Conservation (phyloP, 768 basidiomycete genomes). For the Pleurotus salmoneostramineus region DNA sequence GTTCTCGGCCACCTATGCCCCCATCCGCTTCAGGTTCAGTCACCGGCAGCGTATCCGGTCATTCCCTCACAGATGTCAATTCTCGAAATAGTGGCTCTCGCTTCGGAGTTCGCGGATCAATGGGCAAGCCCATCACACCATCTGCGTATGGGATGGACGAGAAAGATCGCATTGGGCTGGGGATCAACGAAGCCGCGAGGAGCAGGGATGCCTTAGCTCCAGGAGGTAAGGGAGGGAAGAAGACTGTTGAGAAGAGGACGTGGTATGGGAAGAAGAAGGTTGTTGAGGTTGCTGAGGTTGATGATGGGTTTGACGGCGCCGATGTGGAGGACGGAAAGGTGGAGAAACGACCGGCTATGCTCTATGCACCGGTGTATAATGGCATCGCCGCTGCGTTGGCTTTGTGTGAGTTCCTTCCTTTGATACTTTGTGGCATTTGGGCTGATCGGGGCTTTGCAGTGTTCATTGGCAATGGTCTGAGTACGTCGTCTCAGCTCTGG, state of each 20-base stretch:
- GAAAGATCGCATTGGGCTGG: slow-evolving; percentile 1
- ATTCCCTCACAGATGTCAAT: slow-evolving; percentile 19
- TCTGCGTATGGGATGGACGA: neutral
- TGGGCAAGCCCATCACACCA: neutral
- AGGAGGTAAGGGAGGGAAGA: slow-evolving; percentile 14
- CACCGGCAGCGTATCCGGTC: slow-evolving; percentile 20
- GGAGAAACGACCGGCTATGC: slow-evolving; percentile 23
- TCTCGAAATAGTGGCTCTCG: slow-evolving; percentile 24
- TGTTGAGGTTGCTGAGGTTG: slow-evolving; percentile 22
- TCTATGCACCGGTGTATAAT: slow-evolving; percentile 70
- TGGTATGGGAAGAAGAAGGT: slow-evolving; percentile 60
- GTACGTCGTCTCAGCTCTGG: slow-evolving; percentile 21
- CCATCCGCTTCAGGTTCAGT: slow-evolving; percentile 18
- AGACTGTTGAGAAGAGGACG: slow-evolving; percentile 34
- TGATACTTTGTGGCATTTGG: slow-evolving; percentile 25
- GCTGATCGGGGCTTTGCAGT: slow-evolving; percentile 41
- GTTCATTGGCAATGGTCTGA: slow-evolving; percentile 63
- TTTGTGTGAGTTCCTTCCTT: slow-evolving; percentile 38
- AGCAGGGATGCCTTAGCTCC: neutral
- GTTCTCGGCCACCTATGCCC: slow-evolving; percentile 35
- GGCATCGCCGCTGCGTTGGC: slow-evolving; percentile 57
- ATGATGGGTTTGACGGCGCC: slow-evolving; percentile 12
- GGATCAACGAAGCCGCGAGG: neutral
- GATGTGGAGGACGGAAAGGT: slow-evolving; percentile 22
- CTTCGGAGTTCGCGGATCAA: slow-evolving; percentile 4